Conservation (phyloP, 768 basidiomycete genomes). For the Hygrocybe punicea region DNA sequence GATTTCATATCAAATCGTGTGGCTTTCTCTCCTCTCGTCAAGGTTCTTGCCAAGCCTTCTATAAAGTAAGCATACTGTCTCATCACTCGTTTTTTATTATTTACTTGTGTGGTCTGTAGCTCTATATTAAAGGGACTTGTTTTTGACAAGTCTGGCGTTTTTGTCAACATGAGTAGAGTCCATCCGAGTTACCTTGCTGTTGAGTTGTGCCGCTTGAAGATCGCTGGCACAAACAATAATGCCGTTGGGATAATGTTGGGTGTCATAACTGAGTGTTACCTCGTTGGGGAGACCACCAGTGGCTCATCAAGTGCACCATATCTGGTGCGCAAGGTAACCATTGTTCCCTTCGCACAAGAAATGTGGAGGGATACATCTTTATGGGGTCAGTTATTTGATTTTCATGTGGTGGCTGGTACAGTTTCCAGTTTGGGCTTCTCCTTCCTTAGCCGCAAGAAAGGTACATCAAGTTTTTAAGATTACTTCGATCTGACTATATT, state of each 20-base stretch:
- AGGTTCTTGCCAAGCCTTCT: neutral
- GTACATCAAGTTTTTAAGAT: too few relatives aligned
- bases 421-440: neutral
- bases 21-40: neutral
- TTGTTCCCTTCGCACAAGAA: conserved; percentile 5
- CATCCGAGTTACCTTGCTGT: neutral
- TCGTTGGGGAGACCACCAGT: neutral
- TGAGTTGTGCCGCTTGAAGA: neutral
- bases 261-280: conserved; percentile 4
- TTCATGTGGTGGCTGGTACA: neutral
- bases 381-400: conserved; percentile 4
- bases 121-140: neutral
- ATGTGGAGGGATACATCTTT: conserved; percentile 3
- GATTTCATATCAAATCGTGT: neutral
- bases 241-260: conserved; percentile 7
- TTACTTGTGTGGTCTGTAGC: neutral
- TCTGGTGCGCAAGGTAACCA: neutral
- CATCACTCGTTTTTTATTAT: neutral
- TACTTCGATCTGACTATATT: neutral
- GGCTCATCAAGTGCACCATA: neutral
- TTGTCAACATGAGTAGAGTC: conserved; percentile 3
- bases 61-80: neutral
- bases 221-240: neutral
- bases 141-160: neutral
- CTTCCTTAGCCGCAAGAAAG: too few relatives aligned